Evolutionary conservation across 345 rosid genomes (phyloP).

Genomic region (Hypericum perforatum): DNA sequence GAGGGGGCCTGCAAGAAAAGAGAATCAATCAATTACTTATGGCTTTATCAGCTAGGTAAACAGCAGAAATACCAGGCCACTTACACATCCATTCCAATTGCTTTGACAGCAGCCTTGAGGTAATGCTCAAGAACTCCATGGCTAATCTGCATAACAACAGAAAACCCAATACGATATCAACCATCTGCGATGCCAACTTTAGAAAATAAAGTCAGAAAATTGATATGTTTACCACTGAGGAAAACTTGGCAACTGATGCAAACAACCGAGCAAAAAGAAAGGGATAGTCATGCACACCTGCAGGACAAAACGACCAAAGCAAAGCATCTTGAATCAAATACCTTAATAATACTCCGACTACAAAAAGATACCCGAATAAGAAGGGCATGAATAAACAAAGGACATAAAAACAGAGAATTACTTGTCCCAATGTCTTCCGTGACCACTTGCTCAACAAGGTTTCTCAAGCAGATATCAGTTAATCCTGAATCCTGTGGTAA

Average conservation of each 20-base stretch:
- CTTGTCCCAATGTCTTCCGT: constrained; percentile 58
- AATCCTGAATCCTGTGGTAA: constrained; percentile 45
- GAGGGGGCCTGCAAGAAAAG: constrained; percentile 53
- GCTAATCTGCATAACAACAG: constrained; percentile 43
- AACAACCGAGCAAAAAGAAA: constrained; percentile 83
- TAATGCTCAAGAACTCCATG: constrained; percentile 52
- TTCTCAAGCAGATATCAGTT: constrained; percentile 37
- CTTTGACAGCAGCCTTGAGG: constrained; percentile 60
- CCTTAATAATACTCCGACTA: background rate
- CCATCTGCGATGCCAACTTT: background rate
- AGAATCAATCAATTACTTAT: constrained; percentile 15
- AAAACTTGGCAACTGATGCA: constrained; percentile 64
- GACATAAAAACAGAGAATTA: constrained; percentile 15
- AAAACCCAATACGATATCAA: constrained; percentile 13
- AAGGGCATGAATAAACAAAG: constrained; percentile 12
- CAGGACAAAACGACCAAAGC: constrained; percentile 20
- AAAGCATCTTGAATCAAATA: constrained; percentile 10
- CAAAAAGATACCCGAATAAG: constrained; percentile 2
- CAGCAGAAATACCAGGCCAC: constrained; percentile 17
- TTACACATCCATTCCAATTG: constrained; percentile 70
- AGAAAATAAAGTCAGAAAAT: constrained; percentile 10
- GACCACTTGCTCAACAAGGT: constrained; percentile 58
- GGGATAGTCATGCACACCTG: constrained; percentile 89
- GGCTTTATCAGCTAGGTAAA: constrained; percentile 6
- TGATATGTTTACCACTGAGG: constrained; percentile 55